A percentile compares a stretch with the other conserved stretches of the same genome.
Conservation (phyloP, 768 basidiomycete species). For the Galerina sulciceps region DNA sequence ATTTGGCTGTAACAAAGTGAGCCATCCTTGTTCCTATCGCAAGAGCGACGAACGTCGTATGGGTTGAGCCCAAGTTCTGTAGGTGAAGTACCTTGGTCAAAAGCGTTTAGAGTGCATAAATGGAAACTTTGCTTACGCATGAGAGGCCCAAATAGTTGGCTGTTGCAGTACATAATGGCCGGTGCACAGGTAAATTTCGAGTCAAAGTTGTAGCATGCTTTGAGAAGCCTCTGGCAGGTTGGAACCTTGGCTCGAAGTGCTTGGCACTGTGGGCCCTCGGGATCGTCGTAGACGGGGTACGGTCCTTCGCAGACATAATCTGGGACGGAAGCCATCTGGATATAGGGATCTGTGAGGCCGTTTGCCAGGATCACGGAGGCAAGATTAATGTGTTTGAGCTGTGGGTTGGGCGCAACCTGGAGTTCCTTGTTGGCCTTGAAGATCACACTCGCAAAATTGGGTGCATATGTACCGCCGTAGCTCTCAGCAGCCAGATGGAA, state of each 20-base stretch:
- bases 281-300: slow-evolving; percentile 79
- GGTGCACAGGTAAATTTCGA: slow-evolving; percentile 72
- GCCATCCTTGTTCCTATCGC: slow-evolving; percentile 69
- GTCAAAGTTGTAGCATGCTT: slow-evolving; percentile 68
- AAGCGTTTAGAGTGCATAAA: neutral
- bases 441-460: slow-evolving; percentile 85
- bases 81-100: neutral
- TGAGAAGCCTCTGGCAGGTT: slow-evolving; percentile 74
- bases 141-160: slow-evolving; percentile 71
- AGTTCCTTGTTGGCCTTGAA: slow-evolving; percentile 75
- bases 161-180: slow-evolving; percentile 80
- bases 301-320: slow-evolving; percentile 86
- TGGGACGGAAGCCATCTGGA: slow-evolving; percentile 71
- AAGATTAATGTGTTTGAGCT: slow-evolving; percentile 77
- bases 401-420: slow-evolving; percentile 43
- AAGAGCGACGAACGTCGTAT: slow-evolving; percentile 83
- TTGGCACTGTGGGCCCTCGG: slow-evolving; percentile 67
- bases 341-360: slow-evolving; percentile 81
- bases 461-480: slow-evolving; percentile 80
- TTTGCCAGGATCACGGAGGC: slow-evolving; percentile 87
- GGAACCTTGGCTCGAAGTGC: slow-evolving; percentile 67
- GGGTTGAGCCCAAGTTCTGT: slow-evolving; percentile 80
- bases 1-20: slow-evolving; percentile 80
- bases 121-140: slow-evolving; percentile 54
- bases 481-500: slow-evolving; percentile 86